Evolutionary conservation across 257 asterid species (phyloP), one percentile per base, ranked within the genome.

Genomic region (Nicotiana tomentosiformis): DNA sequence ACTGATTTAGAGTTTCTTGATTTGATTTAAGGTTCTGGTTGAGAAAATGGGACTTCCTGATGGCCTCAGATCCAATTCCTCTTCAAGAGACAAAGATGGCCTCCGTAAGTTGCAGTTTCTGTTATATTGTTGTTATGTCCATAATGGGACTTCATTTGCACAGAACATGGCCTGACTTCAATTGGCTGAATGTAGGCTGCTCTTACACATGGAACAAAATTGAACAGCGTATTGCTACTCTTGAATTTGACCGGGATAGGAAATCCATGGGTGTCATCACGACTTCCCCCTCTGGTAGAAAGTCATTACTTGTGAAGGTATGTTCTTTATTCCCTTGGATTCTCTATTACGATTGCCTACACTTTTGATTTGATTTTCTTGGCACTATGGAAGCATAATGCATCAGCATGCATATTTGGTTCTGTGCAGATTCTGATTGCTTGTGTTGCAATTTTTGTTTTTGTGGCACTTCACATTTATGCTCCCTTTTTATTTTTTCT

Each of bases 221-320:
- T 87, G 97, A 96, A 76, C 82, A 85, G 81, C 91, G 99, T 68
- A 92, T 96, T 86, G 99, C 98, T 26, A 96, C 99, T 82, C 99
- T 96, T 76, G 99, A 96, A 87, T 96, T 96, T 86, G 99, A 96
- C 53, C 97, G 97, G 72, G 98, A 94, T 88, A 93, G 99, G 84
- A 94, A 96, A 90, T 96, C 99, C 77, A 96, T 96, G 99, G 98
- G 99, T 58, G 98, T 94, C 78, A 91, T 96, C 84, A 98, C 89
- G 83, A 84, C 87, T 70, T 92, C 98, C 46, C 84, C 84, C 85
- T 86, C 89, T 70, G 98, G 97, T 43, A 89, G 81, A 80, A 94
- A 83, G 84, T 80, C 93, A 55, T 84, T 96, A 83, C 90, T 96
- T 87, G 98, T 96, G 72, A 96, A 96, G 98, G 99, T 96, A 53